Evolutionary conservation across 106 monocot species (phyloP), one percentile per base, ranked within the genome.

Genomic region (Apostasia ramifera): DNA sequence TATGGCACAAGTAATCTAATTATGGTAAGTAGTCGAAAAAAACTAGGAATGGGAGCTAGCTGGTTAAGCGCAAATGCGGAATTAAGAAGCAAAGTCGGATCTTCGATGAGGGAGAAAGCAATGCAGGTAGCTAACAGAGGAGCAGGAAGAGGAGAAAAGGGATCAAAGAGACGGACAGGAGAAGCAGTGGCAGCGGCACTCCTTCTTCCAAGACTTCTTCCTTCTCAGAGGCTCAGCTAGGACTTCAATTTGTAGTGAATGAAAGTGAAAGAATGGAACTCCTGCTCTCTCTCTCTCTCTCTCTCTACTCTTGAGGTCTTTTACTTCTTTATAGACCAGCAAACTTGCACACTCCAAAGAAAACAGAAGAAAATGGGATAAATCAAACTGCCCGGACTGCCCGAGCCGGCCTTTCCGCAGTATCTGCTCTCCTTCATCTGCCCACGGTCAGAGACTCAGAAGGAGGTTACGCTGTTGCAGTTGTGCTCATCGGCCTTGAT

Each of bases 161-260:
- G 2, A 15, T 2, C 37, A 55, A 39, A 43, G 42, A 50, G 26
- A 15, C 43, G 5, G 13, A 41, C n/a, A 7, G 52, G 44, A 53
- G 49, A 52, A 61, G 44, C 48, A 9, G 47, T 9, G 44, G 10
- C 3, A 5, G 6, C n/a, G 11, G 49, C 51, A 46, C 13, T 48
- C 42, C 40, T 71, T 10, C 39, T 48, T 11, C 10, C 59, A 48
- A 60, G 37, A 48, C 37, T 40, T 66, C 40, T 41, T 57, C 40
- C 66, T 40, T 66, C 57, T 51, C 41, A 47, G 50, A 49, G 37
- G 67, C 47, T 51, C 67, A 68, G 67, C 67, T 41, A 60, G 59
- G 75, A 59, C 40, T 75, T 58, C 57, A 41, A 67, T 68, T 73
- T 75, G 57, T 67, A 67, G 75, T 67, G 75, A 68, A 75, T 60